A percentile compares a stretch with the other conserved stretches of the same genome.
These are phyloP conservation scores for Ustilago cynodontis DNA, from an alignment of 1,284 basidiomycete genomes.

Conservation along the genomic window DNA sequence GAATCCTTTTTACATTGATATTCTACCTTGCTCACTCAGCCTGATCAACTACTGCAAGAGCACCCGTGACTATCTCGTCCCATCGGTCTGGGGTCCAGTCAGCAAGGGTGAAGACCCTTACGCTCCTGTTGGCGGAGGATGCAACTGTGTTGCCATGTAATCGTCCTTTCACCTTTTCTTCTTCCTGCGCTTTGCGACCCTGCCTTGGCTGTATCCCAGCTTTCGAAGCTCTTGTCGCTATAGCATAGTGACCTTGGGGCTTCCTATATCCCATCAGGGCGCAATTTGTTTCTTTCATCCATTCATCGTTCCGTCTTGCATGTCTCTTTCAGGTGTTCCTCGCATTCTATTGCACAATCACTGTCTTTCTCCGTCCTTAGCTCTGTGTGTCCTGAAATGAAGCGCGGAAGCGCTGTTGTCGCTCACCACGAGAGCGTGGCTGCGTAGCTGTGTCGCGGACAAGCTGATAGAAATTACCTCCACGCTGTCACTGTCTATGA, in stretches of 20 bases:
- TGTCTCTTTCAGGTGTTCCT: constrained; percentile 10
- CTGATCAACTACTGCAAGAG: constrained; percentile 91
- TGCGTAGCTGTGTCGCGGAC: constrained; percentile 1
- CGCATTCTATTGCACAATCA: constrained; percentile 10
- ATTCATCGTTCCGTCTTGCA: constrained; percentile 13
- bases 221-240: too few species aligned
- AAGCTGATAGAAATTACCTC: constrained; percentile 25
- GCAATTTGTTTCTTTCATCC: neutral
- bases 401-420: neutral
- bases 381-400: neutral
- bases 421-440: too few species aligned
- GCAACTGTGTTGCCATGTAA: constrained; percentile 69
- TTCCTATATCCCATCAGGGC: constrained; percentile 24
- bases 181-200: neutral
- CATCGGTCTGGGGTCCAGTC: constrained; percentile 92
- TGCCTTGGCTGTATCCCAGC: neutral
- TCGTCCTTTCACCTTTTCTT: neutral
- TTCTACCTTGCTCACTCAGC: constrained; percentile 72
- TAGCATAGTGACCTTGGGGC: neutral
- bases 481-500: constrained; percentile 13
- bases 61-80: constrained; percentile 88
- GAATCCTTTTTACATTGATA: too few species aligned
- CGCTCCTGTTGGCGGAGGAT: constrained; percentile 76
- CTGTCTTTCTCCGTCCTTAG: neutral
- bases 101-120: constrained; percentile 89